These are phyloP conservation scores for Lepraria neglecta DNA, from an alignment of 495 filamentous ascomycete genomes.

Conservation along the genomic window DNA sequence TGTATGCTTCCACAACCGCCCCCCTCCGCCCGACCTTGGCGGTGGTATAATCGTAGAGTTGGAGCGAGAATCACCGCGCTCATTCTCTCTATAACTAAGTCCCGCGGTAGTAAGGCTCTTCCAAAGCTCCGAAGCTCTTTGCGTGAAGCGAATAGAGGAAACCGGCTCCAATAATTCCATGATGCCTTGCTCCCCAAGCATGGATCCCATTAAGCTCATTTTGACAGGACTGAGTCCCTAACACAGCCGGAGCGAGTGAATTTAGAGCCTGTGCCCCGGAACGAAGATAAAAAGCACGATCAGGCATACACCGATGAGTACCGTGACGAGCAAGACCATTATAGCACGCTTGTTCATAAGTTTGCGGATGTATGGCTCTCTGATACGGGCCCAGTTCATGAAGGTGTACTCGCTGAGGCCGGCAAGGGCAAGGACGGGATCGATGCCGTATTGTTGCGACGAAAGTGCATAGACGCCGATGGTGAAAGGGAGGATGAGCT, in stretches of 20 bases:
- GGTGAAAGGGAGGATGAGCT: constrained; percentile 92
- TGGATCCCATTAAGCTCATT: neutral
- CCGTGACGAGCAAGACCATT: constrained; percentile 64
- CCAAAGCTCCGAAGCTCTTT: neutral
- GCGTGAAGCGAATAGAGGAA: neutral
- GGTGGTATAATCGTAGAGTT: neutral
- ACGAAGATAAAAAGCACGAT: constrained; percentile 86
- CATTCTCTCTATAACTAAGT: constrained; percentile 1
- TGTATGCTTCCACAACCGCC: neutral
- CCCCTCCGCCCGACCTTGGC: neutral
- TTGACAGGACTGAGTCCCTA: neutral
- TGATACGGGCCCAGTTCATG: constrained; percentile 76
- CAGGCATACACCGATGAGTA: constrained; percentile 67
- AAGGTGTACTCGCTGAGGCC: constrained; percentile 94
- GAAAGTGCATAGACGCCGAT: constrained; percentile 80
- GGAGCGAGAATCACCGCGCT: neutral
- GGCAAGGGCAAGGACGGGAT: constrained; percentile 82
- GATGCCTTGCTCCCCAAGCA: constrained; percentile 11
- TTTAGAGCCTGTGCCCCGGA: constrained; percentile 75
- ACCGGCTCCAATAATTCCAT: constrained; percentile 2
- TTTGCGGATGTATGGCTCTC: constrained; percentile 81
- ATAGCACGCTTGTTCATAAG: constrained; percentile 74
- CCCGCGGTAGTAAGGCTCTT: neutral
- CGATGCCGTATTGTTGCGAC: constrained; percentile 89
- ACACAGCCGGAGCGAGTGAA: neutral